A percentile compares a stretch with the other conserved stretches of the same genome.
Evolutionary conservation across 192 early-diverging fungal genomes (phyloP).

Genomic region (Podochytrium sp.): DNA sequence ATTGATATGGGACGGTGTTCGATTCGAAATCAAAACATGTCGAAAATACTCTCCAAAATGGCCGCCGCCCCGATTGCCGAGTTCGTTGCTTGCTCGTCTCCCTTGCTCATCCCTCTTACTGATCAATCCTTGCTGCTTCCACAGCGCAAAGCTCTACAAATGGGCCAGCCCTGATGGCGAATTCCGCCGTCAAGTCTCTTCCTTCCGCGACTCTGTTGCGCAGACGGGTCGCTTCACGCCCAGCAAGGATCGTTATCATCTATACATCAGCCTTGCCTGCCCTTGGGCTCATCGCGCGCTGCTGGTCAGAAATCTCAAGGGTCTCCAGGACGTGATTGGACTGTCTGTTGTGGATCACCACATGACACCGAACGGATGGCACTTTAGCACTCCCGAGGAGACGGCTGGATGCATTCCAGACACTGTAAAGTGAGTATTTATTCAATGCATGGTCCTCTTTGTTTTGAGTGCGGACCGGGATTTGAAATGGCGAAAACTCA

Average conservation of each 20-base stretch:
- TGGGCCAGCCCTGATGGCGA: constrained; percentile 73
- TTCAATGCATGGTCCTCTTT: not conserved
- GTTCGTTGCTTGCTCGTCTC: no score
- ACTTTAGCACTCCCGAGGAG: constrained; percentile 71
- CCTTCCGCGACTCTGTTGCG: constrained; percentile 43
- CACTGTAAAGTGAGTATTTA: constrained; percentile 56
- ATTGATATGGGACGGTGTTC: no score
- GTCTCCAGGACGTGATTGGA: constrained; percentile 80
- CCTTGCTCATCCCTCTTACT: no score
- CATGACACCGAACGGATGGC: constrained; percentile 81
- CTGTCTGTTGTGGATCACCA: constrained; percentile 86
- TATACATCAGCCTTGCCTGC: constrained; percentile 61
- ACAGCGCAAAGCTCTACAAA: constrained; percentile 12
- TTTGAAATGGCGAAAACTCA: not conserved
- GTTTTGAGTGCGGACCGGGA: no score
- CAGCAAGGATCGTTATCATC: constrained; percentile 80
- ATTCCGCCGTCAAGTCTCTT: constrained; percentile 66
- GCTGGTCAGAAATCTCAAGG: constrained; percentile 89
- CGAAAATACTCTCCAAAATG: no score
- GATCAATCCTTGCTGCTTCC: not conserved
- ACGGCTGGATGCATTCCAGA: constrained; percentile 80
- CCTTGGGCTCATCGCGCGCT: constrained; percentile 87
- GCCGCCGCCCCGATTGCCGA: no score
- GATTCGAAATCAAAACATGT: no score
- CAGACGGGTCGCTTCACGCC: constrained; percentile 59